Base-by-base conservation (phyloP, 2,329 filamentous ascomycete species). In the Colletotrichum navitas region DNA sequence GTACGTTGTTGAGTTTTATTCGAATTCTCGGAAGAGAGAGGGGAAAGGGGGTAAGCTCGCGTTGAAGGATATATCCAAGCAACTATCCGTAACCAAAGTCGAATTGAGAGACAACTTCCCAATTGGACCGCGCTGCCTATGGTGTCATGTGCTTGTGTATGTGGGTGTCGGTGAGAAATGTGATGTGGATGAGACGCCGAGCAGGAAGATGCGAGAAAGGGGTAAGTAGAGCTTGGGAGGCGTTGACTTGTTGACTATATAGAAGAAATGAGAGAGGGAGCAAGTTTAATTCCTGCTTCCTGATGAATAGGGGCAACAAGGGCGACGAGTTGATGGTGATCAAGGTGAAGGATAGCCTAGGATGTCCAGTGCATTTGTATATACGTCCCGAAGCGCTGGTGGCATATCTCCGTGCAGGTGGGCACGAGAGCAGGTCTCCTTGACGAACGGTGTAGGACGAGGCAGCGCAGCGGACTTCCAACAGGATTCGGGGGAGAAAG, bases 31-130 rank as follows among this genome's bases (percentile, higher is more conserved):
- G 10, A 18, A 24, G 21, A 36, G 36, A 24, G n/a, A 5, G 56
- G n/a, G 43, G 10, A 26, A 43, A 11, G 16, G 34, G 6, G n/a
- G 18, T 18, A 21, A n/a, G 39, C 5, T 41, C 32, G 47, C 29
- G n/a, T 32, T 41, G 60, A 63, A 63, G 45, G 60, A 63, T 63
- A 52, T 63, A 63, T 63, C 45, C 60, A 34, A n/a, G 3, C 45
- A 39, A 39, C 36, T 32, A 29, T 29, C 29, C 29, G 29, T 29
- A 39, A 39, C 14, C 45, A 39, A 52, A 29, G 16, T 62, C n/a
- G 55, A 49, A 32, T 41, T 41, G 47, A 63, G 45, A 63, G 24
- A 52, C 34, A 41, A 36, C 45, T 36, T 52, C 11, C 24, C 41
- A 32, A 63, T 41, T 12, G 24, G 24, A 24, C 10, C 7, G 29